Evolutionary conservation across 495 filamentous ascomycete species (phyloP), one percentile per base, ranked within the genome.

Genomic region (Cercophora scortea): DNA sequence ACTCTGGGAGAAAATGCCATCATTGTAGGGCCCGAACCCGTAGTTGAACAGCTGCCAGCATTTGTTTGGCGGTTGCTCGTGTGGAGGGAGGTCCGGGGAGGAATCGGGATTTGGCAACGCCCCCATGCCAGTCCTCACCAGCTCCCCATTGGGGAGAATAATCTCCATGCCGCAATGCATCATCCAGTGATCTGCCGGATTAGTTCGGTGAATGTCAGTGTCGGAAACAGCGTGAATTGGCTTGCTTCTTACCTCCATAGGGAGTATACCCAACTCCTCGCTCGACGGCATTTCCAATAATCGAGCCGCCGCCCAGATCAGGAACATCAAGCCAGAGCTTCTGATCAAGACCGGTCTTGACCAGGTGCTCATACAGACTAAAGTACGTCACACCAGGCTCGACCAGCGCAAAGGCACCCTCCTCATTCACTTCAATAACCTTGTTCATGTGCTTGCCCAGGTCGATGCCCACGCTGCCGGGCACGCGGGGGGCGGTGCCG

Each of bases 121-220:
- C 3, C 79, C 79, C 79, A 83, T 82, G 1, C 80, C 80, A 0
- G 79, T 83, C 3, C 79, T 67, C 6, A 82, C 43, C 1, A 82
- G 49, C 52, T 77, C 72, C 19, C 78, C 79, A 35, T 66, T 72
- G 0, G 80, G 80, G 1, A 82, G 64, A 7, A 83, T 71, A 25
- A 82, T 59, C 56, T 82, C 79, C 69, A 80, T 67, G 4, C 78
- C 77, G 54, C 75, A 79, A 40, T 77, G 77, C 53, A 70, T 74
- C 46, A 67, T 70, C 58, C 69, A 80, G 54, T 82, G 78, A 51
- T 80, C 78, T 25, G 42, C 54, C 66, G 34, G 61, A 49, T 13
- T 33, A 42, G 17, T 35, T 35, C 35, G 8, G 25, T n/a, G n/a
- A 33, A 42, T 16, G 16, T 35, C 8, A 50, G 18, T n/a, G n/a